These are phyloP conservation scores for Penstemon eatonii DNA, from an alignment of 257 asterid species.

Conservation along the genomic window DNA sequence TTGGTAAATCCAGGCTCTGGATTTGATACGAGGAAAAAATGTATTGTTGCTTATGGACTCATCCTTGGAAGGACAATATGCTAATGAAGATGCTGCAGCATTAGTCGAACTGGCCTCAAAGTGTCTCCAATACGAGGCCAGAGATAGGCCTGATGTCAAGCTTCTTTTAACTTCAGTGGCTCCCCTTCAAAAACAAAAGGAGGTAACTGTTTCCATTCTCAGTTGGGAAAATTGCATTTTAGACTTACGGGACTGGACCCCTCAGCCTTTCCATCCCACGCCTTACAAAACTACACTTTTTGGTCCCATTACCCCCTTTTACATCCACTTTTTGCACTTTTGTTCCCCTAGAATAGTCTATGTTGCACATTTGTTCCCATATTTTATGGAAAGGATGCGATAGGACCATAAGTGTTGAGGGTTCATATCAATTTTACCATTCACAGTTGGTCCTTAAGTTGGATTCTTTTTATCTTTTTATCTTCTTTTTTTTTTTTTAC, in stretches of 20 bases:
- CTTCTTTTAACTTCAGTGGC: conserved; percentile 74
- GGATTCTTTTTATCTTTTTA: not conserved
- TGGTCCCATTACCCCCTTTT: too few species aligned
- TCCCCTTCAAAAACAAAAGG: conserved; percentile 86
- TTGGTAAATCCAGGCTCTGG: conserved; percentile 70
- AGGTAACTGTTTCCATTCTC: conserved; percentile 38
- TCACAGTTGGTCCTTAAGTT: too few species aligned
- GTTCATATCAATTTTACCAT: too few species aligned
- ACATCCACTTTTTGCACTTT: too few species aligned
- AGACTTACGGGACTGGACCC: too few species aligned
- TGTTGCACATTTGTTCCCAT: too few species aligned
- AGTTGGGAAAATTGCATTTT: not conserved
- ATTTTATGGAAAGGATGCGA: too few species aligned
- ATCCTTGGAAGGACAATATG: conserved; percentile 94
- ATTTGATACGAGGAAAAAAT: conserved; percentile 84
- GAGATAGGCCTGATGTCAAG: conserved; percentile 85
- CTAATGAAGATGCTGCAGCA: conserved; percentile 88
- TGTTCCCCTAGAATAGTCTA: too few species aligned
- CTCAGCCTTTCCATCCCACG: too few species aligned
- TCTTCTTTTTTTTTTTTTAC: not conserved
- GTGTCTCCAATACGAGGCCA: conserved; percentile 93
- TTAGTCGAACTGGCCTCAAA: conserved; percentile 92
- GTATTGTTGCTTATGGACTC: conserved; percentile 87
- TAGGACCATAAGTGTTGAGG: too few species aligned
- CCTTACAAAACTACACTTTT: too few species aligned